Evolutionary conservation across 1,139 yeast genomes (phyloP), one percentile per base, ranked within the genome.

Genomic region (Geotrichum carabidarum): DNA sequence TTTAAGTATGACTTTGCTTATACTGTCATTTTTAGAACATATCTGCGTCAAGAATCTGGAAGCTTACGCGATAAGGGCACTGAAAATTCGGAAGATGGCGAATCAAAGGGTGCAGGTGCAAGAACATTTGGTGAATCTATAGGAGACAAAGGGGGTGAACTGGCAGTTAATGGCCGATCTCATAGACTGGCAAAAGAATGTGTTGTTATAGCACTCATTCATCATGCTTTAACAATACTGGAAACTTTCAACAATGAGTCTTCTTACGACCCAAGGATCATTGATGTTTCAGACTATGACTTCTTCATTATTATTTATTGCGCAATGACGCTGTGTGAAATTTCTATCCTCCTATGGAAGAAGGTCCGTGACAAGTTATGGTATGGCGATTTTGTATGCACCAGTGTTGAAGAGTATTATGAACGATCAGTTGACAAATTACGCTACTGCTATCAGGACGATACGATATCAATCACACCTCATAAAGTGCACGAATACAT

Each of bases 1-100:
- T 48, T 45, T 12, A 44, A 41, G 22, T 53, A 53, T 34, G 50
- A 53, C 44, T 53, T 53, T 49, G 56, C 56, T 2, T 53, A 53
- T 31, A 34, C 53, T 2, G 56, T 53, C 8, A 44, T 48, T 4
- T 53, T 49, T 17, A 42, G 56, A 36, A 53, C 53, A 11, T 49
- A 53, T 40, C 37, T 53, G 15, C 38, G 53, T 4, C 53, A 53
- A 30, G 53, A 53, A 22, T 52, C 55, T n/a, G 48, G 48, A n/a
- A 30, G 15, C n/a, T 8, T 14, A 9, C 30, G 17, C 4, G 14
- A 34, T 8, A 17, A 40, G 15, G 7, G 27, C n/a, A 30, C 12
- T 27, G 31, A 32, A 9, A 6, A 12, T 2, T 12, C n/a, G 6
- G 22, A 38, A n/a, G 44, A 49, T 11, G 41, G 14, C 12, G 30